Conservation (phyloP, 106 monocot genomes). For the Dioscorea alata region DNA sequence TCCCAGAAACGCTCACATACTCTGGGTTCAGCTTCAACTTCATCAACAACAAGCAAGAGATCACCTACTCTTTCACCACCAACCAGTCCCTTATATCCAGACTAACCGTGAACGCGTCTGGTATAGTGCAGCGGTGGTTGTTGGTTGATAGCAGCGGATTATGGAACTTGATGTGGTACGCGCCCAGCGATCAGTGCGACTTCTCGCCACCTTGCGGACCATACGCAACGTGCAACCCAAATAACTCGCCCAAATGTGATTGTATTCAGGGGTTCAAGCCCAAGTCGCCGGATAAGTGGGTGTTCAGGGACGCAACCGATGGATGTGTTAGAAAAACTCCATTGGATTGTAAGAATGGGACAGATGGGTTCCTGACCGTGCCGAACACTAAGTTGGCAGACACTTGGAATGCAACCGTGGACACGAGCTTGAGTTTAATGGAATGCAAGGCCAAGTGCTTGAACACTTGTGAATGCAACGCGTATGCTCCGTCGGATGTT, state of each 20-base stretch:
- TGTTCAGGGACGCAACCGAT: not conserved
- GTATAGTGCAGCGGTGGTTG: not conserved
- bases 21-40: not conserved
- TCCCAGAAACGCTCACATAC: conserved; percentile 15
- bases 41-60: not conserved
- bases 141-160: not conserved
- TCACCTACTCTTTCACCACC: not conserved
- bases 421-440: not conserved
- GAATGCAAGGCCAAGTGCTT: not conserved
- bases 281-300: conserved; percentile 12
- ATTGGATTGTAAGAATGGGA: conserved; percentile 27
- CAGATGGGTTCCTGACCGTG: conserved; percentile 33
- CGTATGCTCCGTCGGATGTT: not conserved
- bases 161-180: conserved; percentile 14
- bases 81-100: not conserved
- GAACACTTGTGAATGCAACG: not conserved
- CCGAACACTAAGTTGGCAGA: conserved; percentile 31
- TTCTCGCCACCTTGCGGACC: conserved; percentile 8
- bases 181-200: conserved; percentile 22
- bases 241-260: conserved; percentile 8
- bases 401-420: conserved; percentile 12
- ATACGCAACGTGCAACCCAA: conserved; percentile 15
- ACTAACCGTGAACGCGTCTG: not conserved
- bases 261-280: conserved; percentile 20
- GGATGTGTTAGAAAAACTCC: conserved; percentile 26